These are phyloP conservation scores for Leccinum broughii DNA, from an alignment of 768 basidiomycete genomes.

Conservation along the genomic window DNA sequence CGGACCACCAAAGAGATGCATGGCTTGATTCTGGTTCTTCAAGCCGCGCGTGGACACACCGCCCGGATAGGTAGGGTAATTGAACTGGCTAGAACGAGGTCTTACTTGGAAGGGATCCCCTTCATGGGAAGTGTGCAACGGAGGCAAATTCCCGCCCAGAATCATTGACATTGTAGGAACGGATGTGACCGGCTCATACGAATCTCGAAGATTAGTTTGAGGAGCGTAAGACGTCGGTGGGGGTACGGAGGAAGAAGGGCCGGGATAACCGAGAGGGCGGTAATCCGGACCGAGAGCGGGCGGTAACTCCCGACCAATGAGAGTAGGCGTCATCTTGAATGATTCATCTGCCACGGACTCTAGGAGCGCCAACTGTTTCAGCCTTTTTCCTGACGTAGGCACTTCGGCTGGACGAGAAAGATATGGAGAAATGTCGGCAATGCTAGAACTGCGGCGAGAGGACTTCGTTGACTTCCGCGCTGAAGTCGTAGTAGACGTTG, in stretches of 20 bases:
- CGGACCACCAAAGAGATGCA: conserved; percentile 12
- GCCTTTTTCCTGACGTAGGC: conserved; percentile 57
- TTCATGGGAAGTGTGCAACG: conserved; percentile 9
- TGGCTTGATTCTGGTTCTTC: conserved; percentile 19
- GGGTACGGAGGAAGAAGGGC: conserved; percentile 32
- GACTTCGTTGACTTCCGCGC: conserved; percentile 24
- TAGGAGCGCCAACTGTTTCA: conserved; percentile 70
- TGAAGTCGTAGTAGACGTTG: conserved; percentile 16
- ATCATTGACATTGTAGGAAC: conserved; percentile 8
- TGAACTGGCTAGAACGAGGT: conserved; percentile 48
- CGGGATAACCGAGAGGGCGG: conserved; percentile 9
- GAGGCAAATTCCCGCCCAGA: conserved; percentile 8
- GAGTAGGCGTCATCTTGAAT: conserved; percentile 54
- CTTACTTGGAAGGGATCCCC: conserved; percentile 45
- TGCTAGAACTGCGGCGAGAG: conserved; percentile 44
- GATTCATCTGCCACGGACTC: conserved; percentile 77
- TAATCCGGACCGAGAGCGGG: conserved; percentile 5
- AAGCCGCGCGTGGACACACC: conserved; percentile 10
- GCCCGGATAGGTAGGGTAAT: conserved; percentile 31
- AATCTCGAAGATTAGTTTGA: conserved; percentile 26
- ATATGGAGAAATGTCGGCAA: conserved; percentile 72
- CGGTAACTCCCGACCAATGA: conserved; percentile 29
- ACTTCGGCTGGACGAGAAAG: conserved; percentile 54
- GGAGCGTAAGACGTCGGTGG: conserved; percentile 19
- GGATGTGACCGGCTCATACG: conserved; percentile 37